Evolutionary conservation across 495 filamentous ascomycete genomes (phyloP), one percentile per base, ranked within the genome.

Genomic region (Neohortaea acidophila): DNA sequence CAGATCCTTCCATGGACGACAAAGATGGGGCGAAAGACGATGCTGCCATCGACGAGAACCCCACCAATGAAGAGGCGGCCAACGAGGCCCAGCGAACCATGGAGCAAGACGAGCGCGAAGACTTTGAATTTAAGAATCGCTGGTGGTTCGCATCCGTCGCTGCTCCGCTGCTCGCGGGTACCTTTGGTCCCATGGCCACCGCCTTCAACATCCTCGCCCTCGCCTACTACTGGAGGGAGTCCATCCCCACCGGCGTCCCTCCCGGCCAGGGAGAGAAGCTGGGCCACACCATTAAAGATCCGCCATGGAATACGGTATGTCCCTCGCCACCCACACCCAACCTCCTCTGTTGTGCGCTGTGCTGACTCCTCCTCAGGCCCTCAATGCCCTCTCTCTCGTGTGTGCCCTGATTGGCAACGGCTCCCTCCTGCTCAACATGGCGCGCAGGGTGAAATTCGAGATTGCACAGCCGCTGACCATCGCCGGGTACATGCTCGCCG

Each of bases 61-160:
- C 24, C 24, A 27, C 24, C 24, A 27, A n/a, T 27, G 8, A n/a
- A 27, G n/a, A 27, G 8, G 24, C 24, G n/a, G n/a, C 24, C 24
- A n/a, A n/a, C 8, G 24, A 27, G n/a, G n/a, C n/a, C n/a, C n/a
- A n/a, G n/a, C n/a, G n/a, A n/a, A n/a, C n/a, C n/a, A n/a, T n/a
- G n/a, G n/a, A n/a, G n/a, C n/a, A n/a, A n/a, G n/a, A n/a, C n/a
- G 6, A 21, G 5, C 9, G 21, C 6, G 39, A 41, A 29, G 40
- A 43, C 19, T 14, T 27, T 5, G 15, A 34, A 11, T 33, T 38
- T 2, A 31, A 44, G 15, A 71, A 76, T 41, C 74, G 75, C 27
- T 93, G 83, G 83, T 93, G 84, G 84, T 77, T 87, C 47, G 79
- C 81, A 7, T 79, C 75, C 15, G 81, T 82, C 0, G 80, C 73